Conservation (phyloP, 2,329 filamentous ascomycete species). For the Nemania serpens region DNA sequence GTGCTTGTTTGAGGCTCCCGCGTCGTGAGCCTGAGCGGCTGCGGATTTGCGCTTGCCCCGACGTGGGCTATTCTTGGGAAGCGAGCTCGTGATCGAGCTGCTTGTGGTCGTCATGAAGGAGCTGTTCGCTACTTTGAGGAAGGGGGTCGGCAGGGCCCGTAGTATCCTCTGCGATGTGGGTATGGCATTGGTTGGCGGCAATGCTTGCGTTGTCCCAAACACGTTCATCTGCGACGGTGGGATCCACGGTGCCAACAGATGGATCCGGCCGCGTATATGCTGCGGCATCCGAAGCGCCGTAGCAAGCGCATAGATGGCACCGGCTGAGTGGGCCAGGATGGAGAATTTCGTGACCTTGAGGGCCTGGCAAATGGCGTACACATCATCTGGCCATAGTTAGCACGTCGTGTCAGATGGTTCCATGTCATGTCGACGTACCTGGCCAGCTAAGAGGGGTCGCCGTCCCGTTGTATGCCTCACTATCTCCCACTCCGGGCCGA, state of each 20-base stretch:
- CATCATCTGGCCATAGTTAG: constrained; percentile 64
- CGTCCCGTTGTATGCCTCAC: constrained; percentile 82
- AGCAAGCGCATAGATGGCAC: constrained; percentile 95
- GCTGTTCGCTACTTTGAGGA: constrained; percentile 92
- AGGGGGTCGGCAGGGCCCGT: constrained; percentile 83
- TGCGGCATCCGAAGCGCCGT: constrained; percentile 95
- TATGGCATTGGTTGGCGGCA: constrained; percentile 81
- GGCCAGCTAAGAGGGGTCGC: constrained; percentile 93
- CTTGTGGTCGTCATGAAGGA: constrained; percentile 93
- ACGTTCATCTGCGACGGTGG: constrained; percentile 91
- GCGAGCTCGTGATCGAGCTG: constrained; percentile 78
- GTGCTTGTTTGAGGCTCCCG: constrained; percentile 42
- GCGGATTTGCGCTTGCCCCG: constrained; percentile 61
- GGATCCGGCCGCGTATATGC: constrained; percentile 90
- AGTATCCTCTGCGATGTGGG: constrained; percentile 92
- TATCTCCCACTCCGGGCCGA: constrained; percentile 90
- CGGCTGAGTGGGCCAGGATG: constrained; percentile 92
- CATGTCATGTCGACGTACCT: constrained; percentile 58
- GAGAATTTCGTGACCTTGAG: constrained; percentile 96
- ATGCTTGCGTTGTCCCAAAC: constrained; percentile 72
- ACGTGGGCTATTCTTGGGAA: constrained; percentile 67
- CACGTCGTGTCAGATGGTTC: neutral
- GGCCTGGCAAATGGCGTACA: constrained; percentile 89
- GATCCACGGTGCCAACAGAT: constrained; percentile 95
- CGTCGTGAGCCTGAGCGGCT: constrained; percentile 41